Conservation (phyloP, 768 basidiomycete species). For the Tricholoma furcatifolium region DNA sequence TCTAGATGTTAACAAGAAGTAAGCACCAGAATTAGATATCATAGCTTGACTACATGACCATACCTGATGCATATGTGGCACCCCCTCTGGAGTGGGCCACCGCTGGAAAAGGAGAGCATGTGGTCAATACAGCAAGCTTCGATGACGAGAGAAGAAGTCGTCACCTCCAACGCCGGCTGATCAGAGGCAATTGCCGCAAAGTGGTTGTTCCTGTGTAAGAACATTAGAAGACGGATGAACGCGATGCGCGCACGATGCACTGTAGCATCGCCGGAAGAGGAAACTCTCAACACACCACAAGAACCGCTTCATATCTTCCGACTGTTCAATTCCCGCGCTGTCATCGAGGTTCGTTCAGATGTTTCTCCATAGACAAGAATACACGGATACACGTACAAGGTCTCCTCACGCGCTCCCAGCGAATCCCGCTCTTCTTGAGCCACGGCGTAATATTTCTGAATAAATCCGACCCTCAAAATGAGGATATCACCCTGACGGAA, state of each 20-base stretch:
- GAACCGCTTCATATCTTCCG: conserved; percentile 70
- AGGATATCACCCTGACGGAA: conserved; percentile 63
- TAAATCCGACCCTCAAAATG: conserved; percentile 61
- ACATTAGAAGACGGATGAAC: not conserved
- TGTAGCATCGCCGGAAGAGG: conserved; percentile 2
- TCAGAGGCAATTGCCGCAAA: conserved; percentile 71
- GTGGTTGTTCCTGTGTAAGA: conserved; percentile 62
- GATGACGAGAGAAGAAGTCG: conserved; percentile 4
- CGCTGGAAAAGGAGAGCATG: conserved; percentile 30
- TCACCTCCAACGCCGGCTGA: conserved; percentile 63
- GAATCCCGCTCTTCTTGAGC: conserved; percentile 44
- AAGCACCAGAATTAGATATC: not conserved
- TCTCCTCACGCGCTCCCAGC: conserved; percentile 41
- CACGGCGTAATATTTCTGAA: conserved; percentile 47
- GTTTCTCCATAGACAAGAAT: not conserved
- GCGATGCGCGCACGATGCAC: not conserved
- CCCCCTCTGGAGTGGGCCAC: conserved; percentile 51
- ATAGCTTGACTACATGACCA: conserved; percentile 4
- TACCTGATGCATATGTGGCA: conserved; percentile 56
- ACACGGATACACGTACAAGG: conserved; percentile 43
- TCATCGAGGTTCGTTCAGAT: conserved; percentile 2
- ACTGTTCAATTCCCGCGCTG: conserved; percentile 68
- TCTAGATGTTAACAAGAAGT: conserved; percentile 32
- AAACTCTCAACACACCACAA: conserved; percentile 48
- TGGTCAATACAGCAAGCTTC: not conserved